Evolutionary conservation across 1,284 basidiomycete species (phyloP).

Genomic region (Kwoniella shivajii): DNA sequence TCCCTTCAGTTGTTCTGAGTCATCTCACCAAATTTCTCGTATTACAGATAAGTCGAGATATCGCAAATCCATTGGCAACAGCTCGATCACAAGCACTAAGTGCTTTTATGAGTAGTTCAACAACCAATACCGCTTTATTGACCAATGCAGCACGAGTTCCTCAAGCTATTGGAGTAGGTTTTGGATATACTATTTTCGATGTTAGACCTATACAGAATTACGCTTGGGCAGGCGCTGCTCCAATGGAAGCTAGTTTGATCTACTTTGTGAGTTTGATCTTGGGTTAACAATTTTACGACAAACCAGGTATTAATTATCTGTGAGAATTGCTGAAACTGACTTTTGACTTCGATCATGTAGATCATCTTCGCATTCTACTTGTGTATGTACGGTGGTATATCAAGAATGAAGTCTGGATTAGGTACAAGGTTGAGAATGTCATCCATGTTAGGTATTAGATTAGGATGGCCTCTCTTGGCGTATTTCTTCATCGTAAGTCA

Average conservation of each 20-base stretch:
- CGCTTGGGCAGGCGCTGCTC: conserved; percentile 41
- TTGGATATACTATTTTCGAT: conserved; percentile 41
- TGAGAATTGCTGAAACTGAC: too few relatives aligned
- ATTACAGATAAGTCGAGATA: conserved; percentile 11
- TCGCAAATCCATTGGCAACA: conserved; percentile 16
- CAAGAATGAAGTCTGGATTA: conserved; percentile 35
- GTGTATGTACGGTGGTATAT: conserved; percentile 29
- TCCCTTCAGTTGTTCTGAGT: neutral
- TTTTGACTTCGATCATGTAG: conserved; percentile 6
- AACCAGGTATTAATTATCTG: too few relatives aligned
- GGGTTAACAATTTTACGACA: too few relatives aligned
- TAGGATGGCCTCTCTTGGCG: conserved; percentile 33
- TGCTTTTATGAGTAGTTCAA: conserved; percentile 17
- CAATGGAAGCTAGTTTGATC: conserved; percentile 48
- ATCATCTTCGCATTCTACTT: conserved; percentile 47
- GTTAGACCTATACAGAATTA: conserved; percentile 34
- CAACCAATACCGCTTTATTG: conserved; percentile 17
- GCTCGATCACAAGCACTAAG: conserved; percentile 23
- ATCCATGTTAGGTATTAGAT: conserved; percentile 29
- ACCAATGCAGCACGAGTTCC: conserved; percentile 28
- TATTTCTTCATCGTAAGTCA: conserved; percentile 45
- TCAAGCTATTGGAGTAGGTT: conserved; percentile 42
- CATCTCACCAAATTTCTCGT: neutral
- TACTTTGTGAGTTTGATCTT: conserved; percentile 33
- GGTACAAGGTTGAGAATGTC: conserved; percentile 28